These are phyloP conservation scores for Francoa sonchifolia DNA, from an alignment of 441 rosid species.

Conservation along the genomic window DNA sequence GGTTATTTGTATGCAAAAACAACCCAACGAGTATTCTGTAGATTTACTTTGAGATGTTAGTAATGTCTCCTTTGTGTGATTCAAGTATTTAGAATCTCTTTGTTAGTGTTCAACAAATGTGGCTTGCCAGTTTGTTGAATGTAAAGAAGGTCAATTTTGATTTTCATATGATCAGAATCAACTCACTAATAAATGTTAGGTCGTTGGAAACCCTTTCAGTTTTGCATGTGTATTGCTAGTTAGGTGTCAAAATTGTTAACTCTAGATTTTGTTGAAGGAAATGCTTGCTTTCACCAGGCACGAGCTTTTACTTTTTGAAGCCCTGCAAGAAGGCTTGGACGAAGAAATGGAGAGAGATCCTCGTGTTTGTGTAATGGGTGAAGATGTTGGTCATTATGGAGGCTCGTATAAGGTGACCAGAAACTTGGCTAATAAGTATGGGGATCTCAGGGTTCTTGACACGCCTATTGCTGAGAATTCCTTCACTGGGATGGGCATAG, in stretches of 20 bases:
- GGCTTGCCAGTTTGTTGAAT: too few relatives aligned
- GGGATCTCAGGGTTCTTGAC: slow-evolving; percentile 96
- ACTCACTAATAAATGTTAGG: too few relatives aligned
- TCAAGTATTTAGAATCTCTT: too few relatives aligned
- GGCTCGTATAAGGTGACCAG: slow-evolving; percentile 94
- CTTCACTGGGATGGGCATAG: slow-evolving; percentile 97
- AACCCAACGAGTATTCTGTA: too few relatives aligned
- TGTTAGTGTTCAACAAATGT: too few relatives aligned
- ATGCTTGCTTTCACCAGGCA: slow-evolving; percentile 33
- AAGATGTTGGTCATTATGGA: slow-evolving; percentile 97
- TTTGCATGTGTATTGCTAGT: background rate
- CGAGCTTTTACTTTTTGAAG: slow-evolving; percentile 85
- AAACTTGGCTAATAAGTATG: slow-evolving; percentile 61
- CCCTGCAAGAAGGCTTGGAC: slow-evolving; percentile 83
- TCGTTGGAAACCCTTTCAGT: background rate
- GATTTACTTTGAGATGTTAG: too few relatives aligned
- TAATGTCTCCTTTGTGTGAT: too few relatives aligned
- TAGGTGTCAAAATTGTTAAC: background rate
- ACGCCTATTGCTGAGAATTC: slow-evolving; percentile 96
- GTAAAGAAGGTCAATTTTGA: too few relatives aligned
- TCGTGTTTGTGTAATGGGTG: slow-evolving; percentile 81
- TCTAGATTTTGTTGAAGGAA: background rate
- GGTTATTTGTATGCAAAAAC: too few relatives aligned
- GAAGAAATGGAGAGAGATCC: slow-evolving; percentile 99
- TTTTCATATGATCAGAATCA: too few relatives aligned